A percentile compares a stretch with the other conserved stretches of the same genome.
Evolutionary conservation across 257 asterid genomes (phyloP).

Genomic region (Leptodermis oblonga): DNA sequence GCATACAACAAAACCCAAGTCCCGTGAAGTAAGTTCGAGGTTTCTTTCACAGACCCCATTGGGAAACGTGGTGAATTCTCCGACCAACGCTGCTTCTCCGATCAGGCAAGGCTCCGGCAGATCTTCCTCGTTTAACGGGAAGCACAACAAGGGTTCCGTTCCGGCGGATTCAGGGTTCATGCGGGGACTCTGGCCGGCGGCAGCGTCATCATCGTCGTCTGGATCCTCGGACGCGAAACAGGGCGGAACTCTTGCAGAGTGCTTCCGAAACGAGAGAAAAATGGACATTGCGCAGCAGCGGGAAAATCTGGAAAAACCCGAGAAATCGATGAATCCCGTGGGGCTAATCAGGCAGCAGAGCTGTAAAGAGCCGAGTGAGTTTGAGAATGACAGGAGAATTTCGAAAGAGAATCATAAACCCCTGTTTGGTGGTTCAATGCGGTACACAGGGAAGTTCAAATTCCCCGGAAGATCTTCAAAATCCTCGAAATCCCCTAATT

Average conservation of each 20-base stretch:
- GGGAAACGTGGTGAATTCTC: constrained; percentile 35
- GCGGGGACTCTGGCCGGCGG: constrained; percentile 72
- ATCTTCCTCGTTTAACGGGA: constrained; percentile 32
- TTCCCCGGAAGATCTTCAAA: constrained; percentile 34
- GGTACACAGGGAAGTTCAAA: constrained; percentile 48
- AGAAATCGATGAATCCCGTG: constrained; percentile 18
- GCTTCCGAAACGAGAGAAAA: constrained; percentile 45
- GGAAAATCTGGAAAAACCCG: not conserved
- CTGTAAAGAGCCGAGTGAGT: constrained; percentile 44
- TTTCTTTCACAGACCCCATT: constrained; percentile 43
- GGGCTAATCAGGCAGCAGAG: constrained; percentile 47
- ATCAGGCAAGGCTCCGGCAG: constrained; percentile 29
- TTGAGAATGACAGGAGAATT: constrained; percentile 26
- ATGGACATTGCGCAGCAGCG: constrained; percentile 29
- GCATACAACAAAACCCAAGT: constrained; percentile 44
- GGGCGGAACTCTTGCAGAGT: constrained; percentile 42
- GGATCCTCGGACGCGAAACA: constrained; percentile 16
- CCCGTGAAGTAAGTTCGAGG: constrained; percentile 66
- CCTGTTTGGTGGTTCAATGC: constrained; percentile 53
- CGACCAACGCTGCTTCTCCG: constrained; percentile 32
- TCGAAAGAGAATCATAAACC: constrained; percentile 50
- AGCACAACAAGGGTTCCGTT: constrained; percentile 38
- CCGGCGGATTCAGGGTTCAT: constrained; percentile 44
- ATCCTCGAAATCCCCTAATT: constrained; percentile 22
- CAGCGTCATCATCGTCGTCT: constrained; percentile 32